These are phyloP conservation scores for Acephala macrosclerotiorum DNA, from an alignment of 2,329 filamentous ascomycete species.

Conservation along the genomic window DNA sequence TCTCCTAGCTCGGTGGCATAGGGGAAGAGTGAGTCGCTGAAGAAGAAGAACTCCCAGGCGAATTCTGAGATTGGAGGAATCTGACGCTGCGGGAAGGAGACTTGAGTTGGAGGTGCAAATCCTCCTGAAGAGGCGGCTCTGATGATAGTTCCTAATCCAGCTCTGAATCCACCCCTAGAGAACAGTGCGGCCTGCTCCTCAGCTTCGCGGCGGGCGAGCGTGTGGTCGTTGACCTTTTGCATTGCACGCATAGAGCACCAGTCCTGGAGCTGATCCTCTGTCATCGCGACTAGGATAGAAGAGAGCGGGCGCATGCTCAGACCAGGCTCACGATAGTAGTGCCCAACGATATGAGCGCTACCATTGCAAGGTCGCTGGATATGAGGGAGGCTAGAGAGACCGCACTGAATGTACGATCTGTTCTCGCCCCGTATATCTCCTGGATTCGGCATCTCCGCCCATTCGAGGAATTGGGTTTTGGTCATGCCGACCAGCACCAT, in stretches of 20 bases:
- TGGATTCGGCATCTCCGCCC: neutral
- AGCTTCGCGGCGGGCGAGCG: neutral
- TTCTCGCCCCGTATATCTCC: neutral
- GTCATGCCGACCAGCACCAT: neutral
- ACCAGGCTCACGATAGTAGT: neutral
- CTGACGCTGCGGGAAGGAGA: too few species aligned
- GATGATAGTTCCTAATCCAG: too few species aligned
- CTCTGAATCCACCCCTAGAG: too few species aligned
- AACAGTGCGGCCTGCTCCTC: neutral
- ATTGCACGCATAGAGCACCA: neutral
- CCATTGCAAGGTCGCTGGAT: neutral
- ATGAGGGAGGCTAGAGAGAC: neutral
- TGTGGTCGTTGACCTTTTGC: neutral
- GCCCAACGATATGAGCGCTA: neutral
- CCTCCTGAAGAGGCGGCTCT: too few species aligned
- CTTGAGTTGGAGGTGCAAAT: too few species aligned
- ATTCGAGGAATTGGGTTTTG: neutral
- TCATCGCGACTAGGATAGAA: neutral
- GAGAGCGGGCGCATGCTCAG: neutral
- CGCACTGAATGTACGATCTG: neutral
- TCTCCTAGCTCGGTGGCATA: too few species aligned
- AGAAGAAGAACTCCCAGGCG: too few species aligned
- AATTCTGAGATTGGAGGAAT: too few species aligned
- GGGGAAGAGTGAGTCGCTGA: too few species aligned
- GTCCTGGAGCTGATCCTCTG: neutral